These are phyloP conservation scores for Spatholobus suberectus DNA, from an alignment of 306 rosid genomes.

Conservation along the genomic window DNA sequence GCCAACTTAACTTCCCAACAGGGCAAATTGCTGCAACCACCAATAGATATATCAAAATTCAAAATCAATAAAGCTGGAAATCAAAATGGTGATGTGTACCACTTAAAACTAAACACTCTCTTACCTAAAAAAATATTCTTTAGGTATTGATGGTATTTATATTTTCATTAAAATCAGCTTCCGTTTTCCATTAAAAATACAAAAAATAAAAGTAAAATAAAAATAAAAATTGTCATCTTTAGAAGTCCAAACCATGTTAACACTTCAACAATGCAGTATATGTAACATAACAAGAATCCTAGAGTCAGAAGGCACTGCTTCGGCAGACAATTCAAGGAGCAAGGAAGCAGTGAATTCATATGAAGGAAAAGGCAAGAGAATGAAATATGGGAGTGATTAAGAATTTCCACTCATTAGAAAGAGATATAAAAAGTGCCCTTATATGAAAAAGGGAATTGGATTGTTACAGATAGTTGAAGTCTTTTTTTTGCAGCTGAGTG, in stretches of 20 bases:
- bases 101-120: neutral
- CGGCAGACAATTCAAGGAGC: neutral
- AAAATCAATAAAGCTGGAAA: conserved; percentile 3
- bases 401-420: too few relatives aligned
- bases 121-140: neutral
- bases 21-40: neutral
- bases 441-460: neutral
- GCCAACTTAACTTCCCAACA: neutral
- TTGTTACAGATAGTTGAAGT: conserved; percentile 56
- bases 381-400: neutral
- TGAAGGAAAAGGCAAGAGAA: neutral
- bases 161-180: conserved; percentile 2
- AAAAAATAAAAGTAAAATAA: too few relatives aligned
- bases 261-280: neutral
- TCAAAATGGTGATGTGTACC: neutral
- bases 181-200: neutral
- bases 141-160: neutral
- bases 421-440: neutral
- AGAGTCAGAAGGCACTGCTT: neutral
- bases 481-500: conserved; percentile 54
- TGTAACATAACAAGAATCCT: neutral
- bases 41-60: neutral
- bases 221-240: neutral
- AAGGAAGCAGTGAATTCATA: neutral
- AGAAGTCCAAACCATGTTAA: neutral